Base-by-base conservation (phyloP, 768 basidiomycete genomes). In the Tricholoma terreum region DNA sequence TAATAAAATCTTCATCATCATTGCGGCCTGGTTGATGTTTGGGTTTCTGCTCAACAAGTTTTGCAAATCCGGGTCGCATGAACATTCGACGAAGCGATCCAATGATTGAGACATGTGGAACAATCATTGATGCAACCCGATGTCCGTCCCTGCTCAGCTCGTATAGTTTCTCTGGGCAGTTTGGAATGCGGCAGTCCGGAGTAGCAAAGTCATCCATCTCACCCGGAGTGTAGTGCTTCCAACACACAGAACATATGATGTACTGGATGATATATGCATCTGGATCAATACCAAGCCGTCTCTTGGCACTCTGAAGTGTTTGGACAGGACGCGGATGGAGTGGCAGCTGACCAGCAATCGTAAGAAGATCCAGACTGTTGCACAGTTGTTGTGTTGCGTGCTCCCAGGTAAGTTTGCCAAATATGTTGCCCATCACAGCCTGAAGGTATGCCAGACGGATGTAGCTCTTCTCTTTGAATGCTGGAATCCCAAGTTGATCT, bases 71-170 rank as follows among this genome's bases (percentile, higher is more conserved):
- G 17, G 49, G 58, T 1, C 53, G 49, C 40, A 58, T 11, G 19
- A 58, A 58, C 58, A 58, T 58, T 17, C 40, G 53, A 0, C 54
- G 38, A 21, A 58, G 54, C 7, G 49, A 51, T 0, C 19, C 54
- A 30, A 58, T 55, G 12, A 58, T 51, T 14, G 54, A 58, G 2
- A 52, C 53, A 0, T 50, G 49, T 19, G 58, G 58, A n/a, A 50
- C 22, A 19, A 58, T 54, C 11, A 58, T 36, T 6, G 21, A 12
- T 1, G 48, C 31, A 9, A n/a, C 36, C 0, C 40, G 53, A 12
- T 4, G 12, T 17, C 27, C 24, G 22, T 46, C 22, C 30, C 55
- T 34, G 17, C 19, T 22, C 15, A 53, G n/a, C 49, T 36, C 4
- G 40, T 12, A n/a, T n/a, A n/a, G n/a, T n/a, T n/a, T n/a, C 5